Evolutionary conservation across 768 basidiomycete species (phyloP).

Genomic region (Rubroboletus satanas): DNA sequence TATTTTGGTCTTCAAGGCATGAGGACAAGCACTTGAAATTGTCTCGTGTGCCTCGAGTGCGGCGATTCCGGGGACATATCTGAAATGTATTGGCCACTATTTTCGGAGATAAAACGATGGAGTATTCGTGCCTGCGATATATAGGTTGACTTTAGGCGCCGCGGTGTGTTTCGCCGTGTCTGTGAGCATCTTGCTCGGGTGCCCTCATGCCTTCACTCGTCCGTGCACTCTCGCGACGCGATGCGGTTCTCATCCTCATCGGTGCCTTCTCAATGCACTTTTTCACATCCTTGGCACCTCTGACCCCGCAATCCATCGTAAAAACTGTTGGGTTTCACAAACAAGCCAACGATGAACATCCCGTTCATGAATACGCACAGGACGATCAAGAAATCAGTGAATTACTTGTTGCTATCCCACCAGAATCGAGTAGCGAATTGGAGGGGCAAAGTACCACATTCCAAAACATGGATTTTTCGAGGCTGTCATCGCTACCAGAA

Average conservation of each 20-base stretch:
- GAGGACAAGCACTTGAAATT: background rate
- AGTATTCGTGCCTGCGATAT: background rate
- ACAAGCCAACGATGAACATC: background rate
- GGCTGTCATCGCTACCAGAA: conserved; percentile 36
- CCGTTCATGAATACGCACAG: background rate
- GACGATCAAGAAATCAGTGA: conserved; percentile 4
- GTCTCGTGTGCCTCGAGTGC: background rate
- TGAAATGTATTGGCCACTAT: background rate
- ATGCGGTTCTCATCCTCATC: conserved; percentile 55
- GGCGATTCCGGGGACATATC: background rate
- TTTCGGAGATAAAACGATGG: conserved; percentile 2
- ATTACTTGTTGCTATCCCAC: background rate
- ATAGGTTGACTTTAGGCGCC: background rate
- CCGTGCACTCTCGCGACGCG: conserved; percentile 47
- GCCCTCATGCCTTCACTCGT: conserved; percentile 34
- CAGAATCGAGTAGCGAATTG: background rate
- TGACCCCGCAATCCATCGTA: conserved; percentile 31
- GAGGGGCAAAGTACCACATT: background rate
- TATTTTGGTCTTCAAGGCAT: too few species aligned
- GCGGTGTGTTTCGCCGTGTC: background rate
- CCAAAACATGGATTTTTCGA: conserved; percentile 1
- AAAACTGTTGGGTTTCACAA: conserved; percentile 25
- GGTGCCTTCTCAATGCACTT: conserved; percentile 57
- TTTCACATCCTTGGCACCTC: conserved; percentile 38
- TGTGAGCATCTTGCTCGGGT: background rate